phyloP scores from a whole-genome alignment of 805 yeast genomes.

The Starmerella floricola region DNA sequence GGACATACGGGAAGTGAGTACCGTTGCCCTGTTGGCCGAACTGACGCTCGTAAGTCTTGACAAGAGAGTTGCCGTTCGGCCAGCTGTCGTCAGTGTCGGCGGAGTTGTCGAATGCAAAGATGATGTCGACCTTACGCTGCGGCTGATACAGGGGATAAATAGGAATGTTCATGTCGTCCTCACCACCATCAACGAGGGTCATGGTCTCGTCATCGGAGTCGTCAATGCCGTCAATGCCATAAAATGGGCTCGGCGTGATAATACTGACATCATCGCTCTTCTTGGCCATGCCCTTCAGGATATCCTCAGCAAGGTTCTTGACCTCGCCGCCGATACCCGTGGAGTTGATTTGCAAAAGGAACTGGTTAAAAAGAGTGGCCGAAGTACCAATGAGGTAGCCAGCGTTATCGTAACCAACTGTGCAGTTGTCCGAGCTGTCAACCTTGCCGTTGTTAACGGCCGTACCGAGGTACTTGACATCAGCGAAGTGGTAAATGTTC shows the following conservation, averaged over 20 bases:
- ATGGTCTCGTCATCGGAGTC: constrained; percentile 31
- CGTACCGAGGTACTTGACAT: constrained; percentile 55
- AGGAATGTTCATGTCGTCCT: constrained; percentile 63
- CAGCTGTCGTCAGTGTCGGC: constrained; percentile 29
- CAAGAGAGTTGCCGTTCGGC: constrained; percentile 32
- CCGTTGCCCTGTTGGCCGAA: constrained; percentile 23
- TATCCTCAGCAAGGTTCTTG: constrained; percentile 34
- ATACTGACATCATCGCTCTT: constrained; percentile 47
- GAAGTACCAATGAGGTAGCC: constrained; percentile 62
- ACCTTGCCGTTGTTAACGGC: constrained; percentile 46
- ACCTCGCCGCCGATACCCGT: constrained; percentile 39
- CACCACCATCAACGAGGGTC: constrained; percentile 65
- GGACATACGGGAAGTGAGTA: constrained; percentile 24
- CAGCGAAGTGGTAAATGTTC: constrained; percentile 47
- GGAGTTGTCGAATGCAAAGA: constrained; percentile 39
- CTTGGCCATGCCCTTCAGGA: constrained; percentile 30
- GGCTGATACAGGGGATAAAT: constrained; percentile 51
- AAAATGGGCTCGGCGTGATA: constrained; percentile 63
- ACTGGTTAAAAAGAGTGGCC: constrained; percentile 31
- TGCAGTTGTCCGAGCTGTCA: constrained; percentile 35
- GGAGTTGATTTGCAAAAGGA: constrained; percentile 43
- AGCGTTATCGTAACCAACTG: constrained; percentile 60
- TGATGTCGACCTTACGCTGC: constrained; percentile 47
- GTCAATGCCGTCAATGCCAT: constrained; percentile 20
- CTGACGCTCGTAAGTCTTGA: constrained; percentile 25